Conservation (phyloP, 306 rosid genomes). For the Prosopis cineraria region DNA sequence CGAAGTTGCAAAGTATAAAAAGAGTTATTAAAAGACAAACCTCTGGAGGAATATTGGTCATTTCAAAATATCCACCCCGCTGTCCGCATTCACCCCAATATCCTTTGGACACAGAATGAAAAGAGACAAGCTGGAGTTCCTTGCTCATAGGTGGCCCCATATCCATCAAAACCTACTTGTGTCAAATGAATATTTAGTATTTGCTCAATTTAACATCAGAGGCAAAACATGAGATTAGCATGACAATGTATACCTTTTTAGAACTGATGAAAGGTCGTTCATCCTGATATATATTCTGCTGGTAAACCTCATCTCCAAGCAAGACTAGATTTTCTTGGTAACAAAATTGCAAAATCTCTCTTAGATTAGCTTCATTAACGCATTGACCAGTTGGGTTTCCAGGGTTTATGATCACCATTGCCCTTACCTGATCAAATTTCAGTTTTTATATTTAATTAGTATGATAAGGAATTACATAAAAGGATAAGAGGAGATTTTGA, state of each 20-base stretch:
- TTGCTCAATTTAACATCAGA: constrained; percentile 17
- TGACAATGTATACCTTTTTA: constrained; percentile 59
- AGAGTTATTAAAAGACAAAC: constrained; percentile 48
- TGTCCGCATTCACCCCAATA: constrained; percentile 99
- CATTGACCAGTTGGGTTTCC: constrained; percentile 99
- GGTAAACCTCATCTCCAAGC: constrained; percentile 99
- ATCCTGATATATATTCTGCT: constrained; percentile 93
- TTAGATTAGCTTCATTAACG: constrained; percentile 80
- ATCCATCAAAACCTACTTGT: constrained; percentile 73
- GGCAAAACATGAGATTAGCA: constrained; percentile 29
- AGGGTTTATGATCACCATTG: constrained; percentile 99
- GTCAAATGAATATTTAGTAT: constrained; percentile 28
- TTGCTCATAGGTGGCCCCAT: constrained; percentile 84
- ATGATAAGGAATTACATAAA: constrained; percentile 31
- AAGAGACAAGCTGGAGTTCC: constrained; percentile 90
- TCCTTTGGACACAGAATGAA: constrained; percentile 95
- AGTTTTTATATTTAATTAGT: constrained; percentile 9
- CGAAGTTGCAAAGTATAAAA: constrained; percentile 1
- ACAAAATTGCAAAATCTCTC: constrained; percentile 77
- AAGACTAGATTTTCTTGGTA: constrained; percentile 76
- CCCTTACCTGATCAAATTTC: constrained; percentile 74
- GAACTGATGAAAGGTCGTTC: constrained; percentile 93
- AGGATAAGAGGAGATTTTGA: neutral
- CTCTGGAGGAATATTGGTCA: constrained; percentile 95
- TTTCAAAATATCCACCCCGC: constrained; percentile 98